Base-by-base conservation (phyloP, 106 monocot species). In the Apostasia ramifera region DNA sequence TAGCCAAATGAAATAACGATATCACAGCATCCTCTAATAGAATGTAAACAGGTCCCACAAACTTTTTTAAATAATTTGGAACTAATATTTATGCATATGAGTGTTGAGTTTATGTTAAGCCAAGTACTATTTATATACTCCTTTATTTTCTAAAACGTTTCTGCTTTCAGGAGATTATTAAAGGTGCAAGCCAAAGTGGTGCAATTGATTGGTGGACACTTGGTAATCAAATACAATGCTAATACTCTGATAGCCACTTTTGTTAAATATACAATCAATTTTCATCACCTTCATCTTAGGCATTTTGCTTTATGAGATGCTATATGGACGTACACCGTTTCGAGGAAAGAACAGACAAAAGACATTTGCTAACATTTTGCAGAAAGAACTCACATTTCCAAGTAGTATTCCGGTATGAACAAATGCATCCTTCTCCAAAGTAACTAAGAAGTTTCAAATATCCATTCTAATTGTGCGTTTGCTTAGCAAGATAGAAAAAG, bases 131-230 rank as follows among this genome's bases (percentile, higher is more conserved):
- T 52, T 1, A 52, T 52, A 52, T 52, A 1, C 5, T 52, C 5
- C 1, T 5, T 10, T 52, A 52, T 52, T 10, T 52, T 52, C 51
- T 52, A 52, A 52, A 52, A 52, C 8, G 10, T 39, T 37, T 73
- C 54, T 52, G 66, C 56, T 81, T 79, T 53, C 87, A 94, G 94
- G 94, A 94, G 81, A 79, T 94, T 61, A 85, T 94, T 40, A 90
- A 70, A 66, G 94, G 94, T 54, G 81, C 61, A 79, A 52, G 83
- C 42, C 94, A 94, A 62, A 91, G 78, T 62, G 81, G 91, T 51
- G 88, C 94, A 5, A 88, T 94, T 74, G 94, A 94, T 71, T 94
- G 94, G 94, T 94, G 94, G 94, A 77, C 91, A 78, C 85, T 94
- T 72, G 94, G 94, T 94, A 83, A 79, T 77, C 12, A 70, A 63